Percentiles rank a stretch among this genome's conserved stretches.
Conservation (phyloP, 2,329 filamentous ascomycete genomes). For the Purpureocillium takamizusanense region DNA sequence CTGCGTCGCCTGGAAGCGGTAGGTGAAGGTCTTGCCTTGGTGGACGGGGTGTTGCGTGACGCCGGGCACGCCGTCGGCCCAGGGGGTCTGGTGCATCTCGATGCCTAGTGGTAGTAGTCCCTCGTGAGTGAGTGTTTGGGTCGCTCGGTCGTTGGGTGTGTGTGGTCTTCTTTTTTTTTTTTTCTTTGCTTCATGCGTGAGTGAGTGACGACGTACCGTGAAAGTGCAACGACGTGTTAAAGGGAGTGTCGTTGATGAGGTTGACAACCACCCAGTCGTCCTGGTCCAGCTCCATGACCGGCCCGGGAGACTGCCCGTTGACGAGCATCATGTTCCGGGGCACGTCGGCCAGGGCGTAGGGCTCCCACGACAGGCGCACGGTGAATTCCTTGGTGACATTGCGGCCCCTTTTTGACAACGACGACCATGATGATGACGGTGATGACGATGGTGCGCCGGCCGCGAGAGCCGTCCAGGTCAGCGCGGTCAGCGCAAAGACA, state of each 20-base stretch:
- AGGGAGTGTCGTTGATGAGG: conserved; percentile 36
- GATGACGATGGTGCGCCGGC: no score
- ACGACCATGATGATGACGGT: no score
- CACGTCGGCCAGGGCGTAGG: conserved; percentile 33
- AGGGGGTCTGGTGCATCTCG: conserved; percentile 42
- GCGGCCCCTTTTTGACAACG: no score
- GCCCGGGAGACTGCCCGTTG: conserved; percentile 55
- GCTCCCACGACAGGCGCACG: conserved; percentile 25
- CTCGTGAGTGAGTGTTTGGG: no score
- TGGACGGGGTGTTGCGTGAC: conserved; percentile 43
- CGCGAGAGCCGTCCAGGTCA: no score
- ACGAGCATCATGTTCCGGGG: conserved; percentile 36
- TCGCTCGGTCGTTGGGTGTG: no score
- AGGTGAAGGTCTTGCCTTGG: conserved; percentile 27
- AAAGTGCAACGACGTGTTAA: conserved; percentile 39
- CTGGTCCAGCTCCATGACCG: conserved; percentile 32
- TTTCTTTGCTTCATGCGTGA: no score
- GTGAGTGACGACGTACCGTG: conserved; percentile 27
- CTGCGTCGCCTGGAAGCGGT: conserved; percentile 45
- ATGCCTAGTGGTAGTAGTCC: conserved; percentile 29
- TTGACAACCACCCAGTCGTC: conserved; percentile 25
- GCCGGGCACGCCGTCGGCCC: conserved; percentile 52
- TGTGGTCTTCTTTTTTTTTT: no score
- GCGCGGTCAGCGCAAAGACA: neutral
- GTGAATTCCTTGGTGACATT: conserved; percentile 10